phyloP scores from a whole-genome alignment of 1,139 yeast species.

The Blastobotrys serpentis region DNA sequence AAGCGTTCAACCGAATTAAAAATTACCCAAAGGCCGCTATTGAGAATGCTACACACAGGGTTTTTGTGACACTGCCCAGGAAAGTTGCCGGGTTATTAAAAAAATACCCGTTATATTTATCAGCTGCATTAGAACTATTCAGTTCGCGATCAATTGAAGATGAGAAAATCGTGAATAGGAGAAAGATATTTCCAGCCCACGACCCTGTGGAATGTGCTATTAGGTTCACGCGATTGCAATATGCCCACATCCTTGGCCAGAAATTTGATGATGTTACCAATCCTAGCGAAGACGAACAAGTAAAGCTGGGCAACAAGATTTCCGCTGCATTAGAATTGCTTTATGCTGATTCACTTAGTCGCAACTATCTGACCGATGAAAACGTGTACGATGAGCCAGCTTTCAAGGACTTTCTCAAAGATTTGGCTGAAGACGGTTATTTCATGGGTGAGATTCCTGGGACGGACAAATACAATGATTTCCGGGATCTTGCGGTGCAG shows the following conservation, averaged over 20 bases:
- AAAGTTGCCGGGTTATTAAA: conserved; percentile 25
- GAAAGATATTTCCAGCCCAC: conserved; percentile 14
- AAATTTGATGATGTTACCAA: conserved; percentile 14
- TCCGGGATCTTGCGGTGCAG: conserved; percentile 19
- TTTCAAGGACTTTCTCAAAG: conserved; percentile 19
- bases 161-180: conserved; percentile 3
- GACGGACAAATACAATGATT: conserved; percentile 17
- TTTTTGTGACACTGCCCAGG: conserved; percentile 21
- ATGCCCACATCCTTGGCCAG: conserved; percentile 28
- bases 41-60: conserved; percentile 21
- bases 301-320: conserved; percentile 31
- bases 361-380: conserved; percentile 8
- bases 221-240: conserved; percentile 27
- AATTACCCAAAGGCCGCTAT: conserved; percentile 18
- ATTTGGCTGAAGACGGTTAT: conserved; percentile 23
- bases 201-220: conserved; percentile 30
- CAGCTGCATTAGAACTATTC: conserved; percentile 20
- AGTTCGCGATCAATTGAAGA: conserved; percentile 12
- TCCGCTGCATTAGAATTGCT: conserved; percentile 33
- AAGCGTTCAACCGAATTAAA: conserved; percentile 15
- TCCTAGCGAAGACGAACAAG: conserved; percentile 18
- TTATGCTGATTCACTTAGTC: conserved; percentile 12
- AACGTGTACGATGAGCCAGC: conserved; percentile 17
- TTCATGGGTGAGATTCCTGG: conserved; percentile 22
- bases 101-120: conserved; percentile 22